Percentiles rank a stretch among this genome's conserved stretches.
These are phyloP conservation scores for Paramecium caudatum DNA, from an alignment of 73 alveolate genomes.

Conservation along the genomic window DNA sequence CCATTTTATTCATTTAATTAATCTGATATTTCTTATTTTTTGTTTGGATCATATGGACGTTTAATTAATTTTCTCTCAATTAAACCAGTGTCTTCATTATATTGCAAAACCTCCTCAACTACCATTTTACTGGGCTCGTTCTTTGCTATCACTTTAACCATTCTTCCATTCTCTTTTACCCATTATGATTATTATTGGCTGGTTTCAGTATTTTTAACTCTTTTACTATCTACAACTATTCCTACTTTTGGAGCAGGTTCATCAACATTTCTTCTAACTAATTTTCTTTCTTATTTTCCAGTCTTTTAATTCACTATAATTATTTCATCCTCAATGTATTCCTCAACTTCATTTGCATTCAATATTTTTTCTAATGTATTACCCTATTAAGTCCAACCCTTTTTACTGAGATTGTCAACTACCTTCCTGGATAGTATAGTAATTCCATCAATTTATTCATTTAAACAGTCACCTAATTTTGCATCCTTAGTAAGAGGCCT, in stretches of 20 bases:
- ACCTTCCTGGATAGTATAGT: slow-evolving; percentile 6
- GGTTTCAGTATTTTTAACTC: slow-evolving; percentile 11
- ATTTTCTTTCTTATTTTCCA: slow-evolving; percentile 25
- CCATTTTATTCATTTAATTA: too few relatives aligned
- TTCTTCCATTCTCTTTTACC: neutral
- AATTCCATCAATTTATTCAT: slow-evolving; percentile 14
- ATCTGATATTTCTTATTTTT: neutral
- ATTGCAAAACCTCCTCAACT: slow-evolving; percentile 1
- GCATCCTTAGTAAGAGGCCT: neutral
- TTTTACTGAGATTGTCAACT: neutral
- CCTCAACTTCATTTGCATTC: slow-evolving; percentile 18
- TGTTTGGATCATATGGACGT: slow-evolving; percentile 29
- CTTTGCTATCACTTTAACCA: neutral
- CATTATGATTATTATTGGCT: neutral
- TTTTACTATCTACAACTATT: neutral
- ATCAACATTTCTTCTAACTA: slow-evolving; percentile 27
- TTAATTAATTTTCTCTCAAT: slow-evolving; percentile 11
- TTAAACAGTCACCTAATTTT: slow-evolving; percentile 14
- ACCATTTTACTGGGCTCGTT: slow-evolving; percentile 29
- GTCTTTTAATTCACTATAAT: neutral
- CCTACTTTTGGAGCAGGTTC: slow-evolving; percentile 40
- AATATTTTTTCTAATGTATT: neutral
- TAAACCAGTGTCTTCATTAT: slow-evolving; percentile 41
- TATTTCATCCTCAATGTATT: slow-evolving; percentile 17
- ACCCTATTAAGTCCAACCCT: neutral